Conservation (phyloP, 768 basidiomycete genomes). For the Leccinum olivaceopallidum region DNA sequence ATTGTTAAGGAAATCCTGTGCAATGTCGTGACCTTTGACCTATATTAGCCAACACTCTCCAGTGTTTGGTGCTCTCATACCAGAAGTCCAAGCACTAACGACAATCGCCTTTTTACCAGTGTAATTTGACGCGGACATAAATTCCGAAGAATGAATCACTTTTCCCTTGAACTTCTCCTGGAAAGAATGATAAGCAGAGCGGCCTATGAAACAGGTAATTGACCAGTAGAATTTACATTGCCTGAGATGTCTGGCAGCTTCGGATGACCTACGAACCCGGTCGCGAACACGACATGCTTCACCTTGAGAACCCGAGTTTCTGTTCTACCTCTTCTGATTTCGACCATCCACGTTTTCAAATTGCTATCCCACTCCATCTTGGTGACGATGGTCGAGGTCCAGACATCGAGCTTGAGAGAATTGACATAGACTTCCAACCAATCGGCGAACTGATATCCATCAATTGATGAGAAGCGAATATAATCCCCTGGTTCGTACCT, state of each 20-base stretch:
- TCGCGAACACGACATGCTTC: conserved; percentile 59
- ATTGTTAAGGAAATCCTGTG: conserved; percentile 35
- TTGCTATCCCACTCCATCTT: conserved; percentile 38
- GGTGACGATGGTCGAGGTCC: conserved; percentile 52
- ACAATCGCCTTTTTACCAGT: conserved; percentile 64
- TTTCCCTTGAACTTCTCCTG: conserved; percentile 56
- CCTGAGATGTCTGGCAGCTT: conserved; percentile 47
- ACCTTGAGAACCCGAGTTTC: conserved; percentile 38
- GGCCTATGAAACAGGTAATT: background rate
- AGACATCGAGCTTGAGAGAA: conserved; percentile 59
- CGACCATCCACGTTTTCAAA: conserved; percentile 46
- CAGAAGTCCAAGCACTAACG: conserved; percentile 66
- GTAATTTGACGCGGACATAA: conserved; percentile 48
- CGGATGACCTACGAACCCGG: conserved; percentile 48
- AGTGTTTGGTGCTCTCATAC: conserved; percentile 22
- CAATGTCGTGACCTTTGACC: conserved; percentile 37
- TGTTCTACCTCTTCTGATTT: conserved; percentile 35
- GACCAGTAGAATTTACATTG: conserved; percentile 28
- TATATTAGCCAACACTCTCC: conserved; percentile 12
- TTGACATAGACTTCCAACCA: conserved; percentile 67
- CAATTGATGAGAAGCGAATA: background rate
- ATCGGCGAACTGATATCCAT: conserved; percentile 50
- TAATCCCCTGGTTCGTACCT: conserved; percentile 31
- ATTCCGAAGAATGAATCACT: conserved; percentile 51
- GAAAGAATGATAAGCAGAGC: background rate